Evolutionary conservation across 495 filamentous ascomycete species (phyloP).

Genomic region (Aspergillus wentii): DNA sequence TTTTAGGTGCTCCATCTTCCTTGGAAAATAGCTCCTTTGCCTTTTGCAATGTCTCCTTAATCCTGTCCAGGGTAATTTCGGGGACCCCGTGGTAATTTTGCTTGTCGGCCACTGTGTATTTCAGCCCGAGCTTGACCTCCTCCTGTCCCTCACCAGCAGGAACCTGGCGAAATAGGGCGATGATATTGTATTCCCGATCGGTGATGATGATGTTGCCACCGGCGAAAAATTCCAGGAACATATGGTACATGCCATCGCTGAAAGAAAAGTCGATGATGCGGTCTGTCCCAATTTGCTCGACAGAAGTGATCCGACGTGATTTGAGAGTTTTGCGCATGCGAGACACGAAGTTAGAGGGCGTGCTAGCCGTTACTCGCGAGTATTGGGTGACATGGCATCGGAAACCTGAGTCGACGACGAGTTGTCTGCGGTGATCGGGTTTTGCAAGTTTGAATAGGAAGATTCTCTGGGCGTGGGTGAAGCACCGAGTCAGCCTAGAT

Average conservation of each 20-base stretch:
- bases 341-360: conserved; percentile 78
- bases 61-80: conserved; percentile 62
- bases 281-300: conserved; percentile 87
- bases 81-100: conserved; percentile 78
- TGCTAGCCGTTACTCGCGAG: conserved; percentile 74
- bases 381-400: conserved; percentile 91
- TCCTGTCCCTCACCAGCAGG: conserved; percentile 65
- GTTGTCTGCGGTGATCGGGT: conserved; percentile 76
- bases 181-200: conserved; percentile 69
- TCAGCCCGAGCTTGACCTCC: conserved; percentile 65
- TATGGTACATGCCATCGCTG: conserved; percentile 79
- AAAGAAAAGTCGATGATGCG: conserved; percentile 90
- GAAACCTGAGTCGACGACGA: conserved; percentile 92
- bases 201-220: conserved; percentile 93
- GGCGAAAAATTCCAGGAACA: conserved; percentile 95
- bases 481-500: neutral
- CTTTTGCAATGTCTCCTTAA: conserved; percentile 64
- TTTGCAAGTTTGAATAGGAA: conserved; percentile 91
- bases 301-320: conserved; percentile 73
- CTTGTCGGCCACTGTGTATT: conserved; percentile 75
- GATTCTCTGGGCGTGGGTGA: conserved; percentile 57
- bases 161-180: conserved; percentile 78
- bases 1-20: conserved; percentile 53
- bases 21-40: conserved; percentile 51
- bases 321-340: conserved; percentile 82